Conservation (phyloP, 345 rosid species). For the Aquilaria sinensis region DNA sequence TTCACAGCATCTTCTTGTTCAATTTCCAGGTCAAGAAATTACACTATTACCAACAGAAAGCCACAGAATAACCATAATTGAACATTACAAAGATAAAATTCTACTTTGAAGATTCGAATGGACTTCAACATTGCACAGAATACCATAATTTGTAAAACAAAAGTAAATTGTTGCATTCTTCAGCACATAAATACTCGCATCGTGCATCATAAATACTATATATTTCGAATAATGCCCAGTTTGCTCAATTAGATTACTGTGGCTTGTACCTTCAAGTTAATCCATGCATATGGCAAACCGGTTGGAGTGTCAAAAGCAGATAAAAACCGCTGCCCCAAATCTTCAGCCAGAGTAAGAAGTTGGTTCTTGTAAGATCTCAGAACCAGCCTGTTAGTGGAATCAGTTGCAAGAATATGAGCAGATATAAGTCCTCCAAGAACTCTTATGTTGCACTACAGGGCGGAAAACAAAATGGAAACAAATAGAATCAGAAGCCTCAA, state of each 20-base stretch:
- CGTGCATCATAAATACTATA: background rate
- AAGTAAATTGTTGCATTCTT: background rate
- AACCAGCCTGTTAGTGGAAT: conserved; percentile 63
- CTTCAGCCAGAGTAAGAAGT: conserved; percentile 74
- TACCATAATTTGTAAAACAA: background rate
- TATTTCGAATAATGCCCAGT: no score
- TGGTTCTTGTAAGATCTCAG: conserved; percentile 73
- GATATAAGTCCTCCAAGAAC: conserved; percentile 99
- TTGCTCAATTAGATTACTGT: background rate
- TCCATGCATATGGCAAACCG: conserved; percentile 94
- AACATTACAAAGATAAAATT: no score
- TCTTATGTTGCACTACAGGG: conserved; percentile 92
- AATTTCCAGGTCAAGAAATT: no score
- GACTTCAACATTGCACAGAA: background rate
- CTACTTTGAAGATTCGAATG: no score
- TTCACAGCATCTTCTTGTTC: no score
- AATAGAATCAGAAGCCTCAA: conserved; percentile 23
- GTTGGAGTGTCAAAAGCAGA: conserved; percentile 87
- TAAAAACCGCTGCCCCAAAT: conserved; percentile 80
- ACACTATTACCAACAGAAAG: no score
- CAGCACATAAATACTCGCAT: background rate
- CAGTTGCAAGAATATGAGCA: conserved; percentile 97
- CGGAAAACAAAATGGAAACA: conserved; percentile 22
- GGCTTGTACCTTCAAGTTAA: conserved; percentile 74
- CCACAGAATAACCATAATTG: no score